Conservation (phyloP, 1,139 yeast genomes). For the Geotrichum citri-aurantii region DNA sequence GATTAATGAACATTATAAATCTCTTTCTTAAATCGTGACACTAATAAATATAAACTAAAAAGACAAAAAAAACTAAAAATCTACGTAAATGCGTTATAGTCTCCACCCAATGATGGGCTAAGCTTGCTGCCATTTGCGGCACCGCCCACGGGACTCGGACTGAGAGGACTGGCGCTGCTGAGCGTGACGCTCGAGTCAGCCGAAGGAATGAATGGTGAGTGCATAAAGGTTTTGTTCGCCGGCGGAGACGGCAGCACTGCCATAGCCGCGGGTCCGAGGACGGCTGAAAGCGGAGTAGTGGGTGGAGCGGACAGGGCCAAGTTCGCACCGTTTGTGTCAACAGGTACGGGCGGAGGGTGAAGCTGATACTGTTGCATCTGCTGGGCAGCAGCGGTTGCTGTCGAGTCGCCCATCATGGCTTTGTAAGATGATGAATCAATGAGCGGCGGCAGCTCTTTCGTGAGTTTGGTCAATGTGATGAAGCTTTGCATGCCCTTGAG, state of each 20-base stretch:
- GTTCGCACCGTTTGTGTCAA: not conserved
- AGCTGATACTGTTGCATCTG: constrained; percentile 12
- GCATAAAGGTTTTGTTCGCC: constrained; percentile 20
- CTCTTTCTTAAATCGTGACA: not conserved
- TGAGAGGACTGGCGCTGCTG: constrained; percentile 1
- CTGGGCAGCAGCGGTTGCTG: constrained; percentile 10
- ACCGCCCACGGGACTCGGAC: not conserved
- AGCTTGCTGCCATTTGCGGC: not conserved
- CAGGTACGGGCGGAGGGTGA: constrained; percentile 3
- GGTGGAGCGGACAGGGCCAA: constrained; percentile 18
- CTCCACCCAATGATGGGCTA: not conserved
- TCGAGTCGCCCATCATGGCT: constrained; percentile 22
- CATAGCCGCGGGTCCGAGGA: constrained; percentile 38
- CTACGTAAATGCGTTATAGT: not conserved
- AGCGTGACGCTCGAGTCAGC: constrained; percentile 21
- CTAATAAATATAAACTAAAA: not conserved
- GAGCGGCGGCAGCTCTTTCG: constrained; percentile 82
- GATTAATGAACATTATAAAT: not conserved
- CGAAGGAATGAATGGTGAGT: constrained; percentile 22
- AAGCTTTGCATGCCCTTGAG: constrained; percentile 75
- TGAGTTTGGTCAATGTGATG: constrained; percentile 76
- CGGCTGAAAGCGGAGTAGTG: constrained; percentile 38
- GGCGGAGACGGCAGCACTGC: constrained; percentile 31
- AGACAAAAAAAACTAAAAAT: not conserved
- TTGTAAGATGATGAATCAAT: constrained; percentile 58